Evolutionary conservation across 1,284 basidiomycete species (phyloP).

Genomic region (Pholiota adiposa): DNA sequence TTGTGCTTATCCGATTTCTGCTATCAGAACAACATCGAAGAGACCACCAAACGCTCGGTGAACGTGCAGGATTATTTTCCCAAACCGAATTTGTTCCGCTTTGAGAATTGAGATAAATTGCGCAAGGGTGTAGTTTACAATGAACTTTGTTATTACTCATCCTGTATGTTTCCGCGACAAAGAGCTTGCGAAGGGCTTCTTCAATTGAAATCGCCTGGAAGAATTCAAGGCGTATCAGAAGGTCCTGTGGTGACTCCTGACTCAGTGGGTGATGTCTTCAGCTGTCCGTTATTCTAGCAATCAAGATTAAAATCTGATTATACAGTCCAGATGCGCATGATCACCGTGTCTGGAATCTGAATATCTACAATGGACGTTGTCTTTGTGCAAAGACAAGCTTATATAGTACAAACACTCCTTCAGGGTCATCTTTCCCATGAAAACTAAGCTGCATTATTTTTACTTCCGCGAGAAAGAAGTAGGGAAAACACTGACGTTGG

Average conservation of each 20-base stretch:
- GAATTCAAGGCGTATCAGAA: background rate
- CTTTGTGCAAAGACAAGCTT: background rate
- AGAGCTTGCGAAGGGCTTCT: background rate
- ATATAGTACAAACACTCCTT: background rate
- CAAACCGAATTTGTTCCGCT: background rate
- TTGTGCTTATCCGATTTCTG: background rate
- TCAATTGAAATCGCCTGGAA: background rate
- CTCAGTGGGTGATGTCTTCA: background rate
- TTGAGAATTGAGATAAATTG: no score
- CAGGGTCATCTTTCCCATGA: slow-evolving; percentile 6
- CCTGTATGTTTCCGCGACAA: background rate
- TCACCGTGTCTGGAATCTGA: background rate
- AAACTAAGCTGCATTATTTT: slow-evolving; percentile 1
- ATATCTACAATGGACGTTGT: background rate
- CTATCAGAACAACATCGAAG: background rate
- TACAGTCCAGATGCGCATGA: background rate
- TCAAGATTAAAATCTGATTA: background rate
- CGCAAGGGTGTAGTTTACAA: background rate
- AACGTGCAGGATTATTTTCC: background rate
- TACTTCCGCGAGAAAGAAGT: background rate
- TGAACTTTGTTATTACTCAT: background rate
- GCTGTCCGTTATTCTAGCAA: background rate
- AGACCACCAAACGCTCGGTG: background rate
- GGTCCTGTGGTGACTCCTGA: no score
- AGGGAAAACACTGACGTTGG: background rate